Evolutionary conservation across 176 grass and related monocot genomes (phyloP), one percentile per base, ranked within the genome.

Genomic region (Metroxylon sagu): DNA sequence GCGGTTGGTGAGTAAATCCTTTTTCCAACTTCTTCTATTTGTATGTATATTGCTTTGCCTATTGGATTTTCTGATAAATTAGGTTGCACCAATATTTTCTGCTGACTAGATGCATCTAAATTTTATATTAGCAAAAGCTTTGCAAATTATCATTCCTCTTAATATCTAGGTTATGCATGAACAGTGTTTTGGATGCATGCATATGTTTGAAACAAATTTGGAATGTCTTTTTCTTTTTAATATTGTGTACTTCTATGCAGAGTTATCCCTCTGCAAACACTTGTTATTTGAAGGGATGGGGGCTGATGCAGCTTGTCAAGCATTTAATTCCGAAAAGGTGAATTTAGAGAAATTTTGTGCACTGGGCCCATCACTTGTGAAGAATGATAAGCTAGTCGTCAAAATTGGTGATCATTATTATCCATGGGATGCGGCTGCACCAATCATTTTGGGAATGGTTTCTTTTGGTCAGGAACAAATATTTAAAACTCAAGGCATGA

Each of bases 211-310:
- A 43, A 12, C 12, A 43, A 14, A 43, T 43, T 14, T 43, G 35
- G 35, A 43, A 35, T 35, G 31, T 10, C 27, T 19, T 60, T 67
- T 67, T 29, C 75, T 27, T 71, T 67, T 16, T 64, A 15, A 68
- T 53, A 23, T 25, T 77, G 3, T 43, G 35, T 43, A 43, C 35
- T 43, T 43, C 35, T 82, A 57, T 80, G 66, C 80, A 95, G 90
- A 95, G 71, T 72, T 95, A 73, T 95, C 90, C 60, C 74, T 95
- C 16, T 89, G 90, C 83, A 78, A 67, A 64, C 90, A 95, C 71
- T 71, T 95, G 77, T 61, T 95, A 73, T 83, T 59, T 68, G 90
- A 86, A 81, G 90, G 90, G 52, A 95, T 95, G 82, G 90, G 90
- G 50, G 66, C 50, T 48, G 90, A 86, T 77, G 85, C 90, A 72